Base-by-base conservation (phyloP, 192 early-diverging fungal species). In the Umbelopsis vinacea region DNA sequence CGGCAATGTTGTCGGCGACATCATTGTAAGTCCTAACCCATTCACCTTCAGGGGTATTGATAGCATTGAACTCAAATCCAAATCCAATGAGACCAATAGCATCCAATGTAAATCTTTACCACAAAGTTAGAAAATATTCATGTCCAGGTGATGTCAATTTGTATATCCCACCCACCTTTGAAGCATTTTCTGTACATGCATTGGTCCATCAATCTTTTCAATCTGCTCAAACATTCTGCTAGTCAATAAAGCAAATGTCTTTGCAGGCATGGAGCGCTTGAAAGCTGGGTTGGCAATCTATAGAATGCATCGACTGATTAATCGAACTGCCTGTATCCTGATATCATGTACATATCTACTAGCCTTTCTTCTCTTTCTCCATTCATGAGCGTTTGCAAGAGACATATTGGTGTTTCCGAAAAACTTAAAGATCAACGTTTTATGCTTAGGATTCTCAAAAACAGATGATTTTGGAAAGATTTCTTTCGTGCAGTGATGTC, bases 71-170 rank as follows among this genome's bases (percentile, higher is more conserved):
- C 53, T 79, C 70, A n/a, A 71, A 69, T 55, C 82, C 81, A 78
- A 85, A 85, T 68, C 79, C 76, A 22, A 80, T 82, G n/a, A 76
- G 78, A 15, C 85, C 85, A 54, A 88, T 77, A 33, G 84, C 84
- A 55, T 88, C 87, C 23, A 88, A 78, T 19, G 87, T 82, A 47
- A 83, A 77, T 15, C 85, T 57, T 4, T 21, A 26, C 0, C 33
- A 26, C 40, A 0, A 66, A 4, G 40, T 66, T 66, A 40, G 60
- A 26, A 6, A n/a, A 24, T 66, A 19, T 1, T 7, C 15, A 24
- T 66, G 5, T 21, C 33, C 6, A 23, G 6, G 21, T 35, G 40
- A 19, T 17, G 2, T n/a, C 0, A 66, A 68, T 29, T 1, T 66
- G 19, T 19, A 4, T 40, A 21, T 43, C 6, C 15, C 19, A 70